Base-by-base conservation (phyloP, 805 yeast species). In the Clavispora phyllophila region DNA sequence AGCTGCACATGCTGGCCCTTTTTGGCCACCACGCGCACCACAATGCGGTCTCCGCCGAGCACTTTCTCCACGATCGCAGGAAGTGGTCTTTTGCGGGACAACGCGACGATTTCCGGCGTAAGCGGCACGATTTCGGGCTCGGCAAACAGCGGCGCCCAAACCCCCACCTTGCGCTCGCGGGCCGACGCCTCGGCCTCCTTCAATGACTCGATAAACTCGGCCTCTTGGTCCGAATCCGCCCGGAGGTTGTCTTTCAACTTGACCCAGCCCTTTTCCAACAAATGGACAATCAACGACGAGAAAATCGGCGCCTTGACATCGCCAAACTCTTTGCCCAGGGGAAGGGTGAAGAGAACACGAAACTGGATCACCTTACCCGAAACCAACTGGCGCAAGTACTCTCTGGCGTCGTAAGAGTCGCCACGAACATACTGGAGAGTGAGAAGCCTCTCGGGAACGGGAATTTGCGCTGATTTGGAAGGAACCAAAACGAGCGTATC, bases 31-130 rank as follows among this genome's bases (percentile, higher is more conserved):
- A 80, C 59, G 32, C 95, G 75, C 10, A 78, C 75, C 29, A 82
- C 66, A n/a, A 87, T 61, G 37, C 95, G 68, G 63, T 87, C 96
- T 38, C 96, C 96, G 48, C 82, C 68, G 45, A 86, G 72, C 25
- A 83, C 93, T 54, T 76, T 80, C 62, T 87, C 95, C 20, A 87
- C 82, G 43, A 87, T 74, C 25, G 86, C 72, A 14, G 71, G 62
- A 38, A 77, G 61, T 20, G 81, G 78, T n/a, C 61, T 42, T 13
- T 54, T 50, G 41, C 56, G 57, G 8, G 79, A 70, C 43, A 60
- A 60, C 14, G 58, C 60, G 36, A 65, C 58, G 29, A 69, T 62
- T 5, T 46, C 49, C 9, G 63, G 65, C 17, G 65, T 52, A 25
- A 76, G 46, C 4, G 51, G 45, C 18, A 65, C 55, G 18, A 50